Evolutionary conservation across 495 filamentous ascomycete genomes (phyloP).

Genomic region (Trichocladium uniseriatum): DNA sequence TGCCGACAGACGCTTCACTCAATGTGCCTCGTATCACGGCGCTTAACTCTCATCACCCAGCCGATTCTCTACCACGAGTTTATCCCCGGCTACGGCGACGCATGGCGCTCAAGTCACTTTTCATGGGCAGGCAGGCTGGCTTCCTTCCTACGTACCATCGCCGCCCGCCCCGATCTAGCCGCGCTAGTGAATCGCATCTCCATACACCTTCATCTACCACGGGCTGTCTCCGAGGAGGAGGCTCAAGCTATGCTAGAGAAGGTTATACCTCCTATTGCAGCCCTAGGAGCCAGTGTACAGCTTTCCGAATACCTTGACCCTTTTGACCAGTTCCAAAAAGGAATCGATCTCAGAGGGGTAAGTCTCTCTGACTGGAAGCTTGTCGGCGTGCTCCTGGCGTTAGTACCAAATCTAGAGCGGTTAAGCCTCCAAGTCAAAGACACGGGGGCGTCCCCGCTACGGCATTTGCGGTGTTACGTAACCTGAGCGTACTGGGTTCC

Average conservation of each 20-base stretch:
- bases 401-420: background rate
- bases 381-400: background rate
- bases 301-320: background rate
- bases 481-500: background rate
- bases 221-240: background rate
- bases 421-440: background rate
- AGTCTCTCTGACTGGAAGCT: background rate
- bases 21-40: background rate
- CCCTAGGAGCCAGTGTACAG: background rate
- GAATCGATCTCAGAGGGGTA: background rate
- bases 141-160: background rate
- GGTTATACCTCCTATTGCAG: background rate
- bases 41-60: background rate
- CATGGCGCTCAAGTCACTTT: background rate
- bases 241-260: background rate
- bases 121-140: background rate
- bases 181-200: background rate
- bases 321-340: background rate
- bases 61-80: background rate
- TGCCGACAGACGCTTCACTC: background rate
- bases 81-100: background rate
- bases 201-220: background rate
- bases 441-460: background rate
- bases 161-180: background rate
- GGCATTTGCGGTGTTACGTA: background rate